Evolutionary conservation across 768 basidiomycete genomes (phyloP).

Genomic region (Naganishia antarctica): DNA sequence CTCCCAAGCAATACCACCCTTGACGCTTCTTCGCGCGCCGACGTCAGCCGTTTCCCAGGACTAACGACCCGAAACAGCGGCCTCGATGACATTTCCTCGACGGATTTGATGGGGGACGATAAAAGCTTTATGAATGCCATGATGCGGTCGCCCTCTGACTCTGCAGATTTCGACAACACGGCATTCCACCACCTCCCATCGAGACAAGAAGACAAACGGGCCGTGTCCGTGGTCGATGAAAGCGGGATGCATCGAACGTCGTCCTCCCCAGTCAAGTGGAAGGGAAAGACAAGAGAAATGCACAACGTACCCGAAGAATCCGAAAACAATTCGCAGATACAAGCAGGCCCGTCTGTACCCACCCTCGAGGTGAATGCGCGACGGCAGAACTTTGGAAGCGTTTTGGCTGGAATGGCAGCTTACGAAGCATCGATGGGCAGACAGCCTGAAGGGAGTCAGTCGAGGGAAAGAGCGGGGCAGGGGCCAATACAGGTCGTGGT

Average conservation of each 20-base stretch:
- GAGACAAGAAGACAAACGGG: too few species aligned
- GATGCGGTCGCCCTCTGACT: not conserved
- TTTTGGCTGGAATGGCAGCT: slow-evolving; percentile 13
- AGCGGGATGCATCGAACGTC: not conserved
- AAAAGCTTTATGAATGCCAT: slow-evolving; percentile 10
- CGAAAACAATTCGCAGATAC: too few species aligned
- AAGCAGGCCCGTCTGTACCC: too few species aligned
- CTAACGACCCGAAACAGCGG: not conserved
- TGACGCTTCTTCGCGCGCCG: not conserved
- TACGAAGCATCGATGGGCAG: not conserved
- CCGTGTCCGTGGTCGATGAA: not conserved
- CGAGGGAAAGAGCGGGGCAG: not conserved
- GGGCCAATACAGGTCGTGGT: not conserved
- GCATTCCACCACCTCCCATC: too few species aligned
- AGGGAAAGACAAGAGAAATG: not conserved
- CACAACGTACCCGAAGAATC: not conserved
- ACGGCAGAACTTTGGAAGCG: not conserved
- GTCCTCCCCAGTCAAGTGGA: not conserved
- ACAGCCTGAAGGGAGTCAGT: not conserved
- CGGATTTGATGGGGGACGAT: slow-evolving; percentile 8
- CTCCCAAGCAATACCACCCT: not conserved
- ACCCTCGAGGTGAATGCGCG: not conserved
- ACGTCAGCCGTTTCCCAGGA: not conserved
- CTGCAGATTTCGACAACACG: not conserved
- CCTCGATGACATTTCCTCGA: not conserved